These are phyloP conservation scores for Climacium dendroides DNA, from an alignment of 225 moss, liverwort and hornwort genomes.

Conservation along the genomic window DNA sequence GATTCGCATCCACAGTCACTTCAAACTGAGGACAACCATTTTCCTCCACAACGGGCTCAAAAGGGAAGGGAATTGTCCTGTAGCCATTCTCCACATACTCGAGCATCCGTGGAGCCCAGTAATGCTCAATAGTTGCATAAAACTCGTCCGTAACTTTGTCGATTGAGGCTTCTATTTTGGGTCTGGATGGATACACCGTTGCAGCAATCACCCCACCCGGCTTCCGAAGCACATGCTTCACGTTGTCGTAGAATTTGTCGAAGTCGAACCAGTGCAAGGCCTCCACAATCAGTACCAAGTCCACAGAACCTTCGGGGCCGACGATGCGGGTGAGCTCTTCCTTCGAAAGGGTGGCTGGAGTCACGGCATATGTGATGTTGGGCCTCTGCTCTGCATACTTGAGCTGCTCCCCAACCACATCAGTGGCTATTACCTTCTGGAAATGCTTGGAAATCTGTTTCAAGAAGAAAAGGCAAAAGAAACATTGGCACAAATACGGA, in stretches of 20 bases:
- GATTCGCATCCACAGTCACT: neutral
- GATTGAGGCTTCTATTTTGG: neutral
- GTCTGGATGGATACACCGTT: conserved; percentile 7
- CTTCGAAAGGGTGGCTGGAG: conserved; percentile 14
- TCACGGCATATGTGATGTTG: conserved; percentile 40
- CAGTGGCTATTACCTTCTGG: conserved; percentile 63
- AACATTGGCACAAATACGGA: neutral
- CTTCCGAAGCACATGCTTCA: conserved; percentile 30
- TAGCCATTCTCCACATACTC: conserved; percentile 19
- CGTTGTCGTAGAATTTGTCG: conserved; percentile 35
- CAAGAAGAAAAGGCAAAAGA: neutral
- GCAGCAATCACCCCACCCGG: conserved; percentile 43
- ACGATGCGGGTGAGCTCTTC: conserved; percentile 40
- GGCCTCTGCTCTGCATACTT: conserved; percentile 18
- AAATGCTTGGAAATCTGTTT: conserved; percentile 40
- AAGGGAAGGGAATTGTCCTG: conserved; percentile 23
- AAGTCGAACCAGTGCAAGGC: conserved; percentile 70
- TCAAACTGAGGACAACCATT: neutral
- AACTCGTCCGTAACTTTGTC: conserved; percentile 17
- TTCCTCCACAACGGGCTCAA: neutral
- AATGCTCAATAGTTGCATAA: neutral
- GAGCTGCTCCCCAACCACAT: conserved; percentile 53
- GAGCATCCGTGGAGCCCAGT: conserved; percentile 14
- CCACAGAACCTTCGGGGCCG: conserved; percentile 55
- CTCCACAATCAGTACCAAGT: conserved; percentile 44